Percentiles rank a stretch among this genome's conserved stretches.
phyloP scores from a whole-genome alignment of 1,284 basidiomycete species.

The Pseudozyma hubeiensis region DNA sequence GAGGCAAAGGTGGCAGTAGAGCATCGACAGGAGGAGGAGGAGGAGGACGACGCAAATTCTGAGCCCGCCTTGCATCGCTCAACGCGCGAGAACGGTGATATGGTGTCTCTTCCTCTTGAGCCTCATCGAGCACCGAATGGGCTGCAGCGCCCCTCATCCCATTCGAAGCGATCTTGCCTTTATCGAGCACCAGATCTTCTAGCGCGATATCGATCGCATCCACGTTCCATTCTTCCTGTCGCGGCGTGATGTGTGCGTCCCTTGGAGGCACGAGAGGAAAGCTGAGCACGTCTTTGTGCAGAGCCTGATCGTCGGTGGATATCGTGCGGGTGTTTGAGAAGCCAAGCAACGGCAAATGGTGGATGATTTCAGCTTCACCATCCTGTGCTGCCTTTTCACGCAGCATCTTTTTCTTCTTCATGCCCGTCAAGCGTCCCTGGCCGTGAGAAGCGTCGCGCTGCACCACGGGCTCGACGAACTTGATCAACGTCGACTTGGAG shows the following conservation, averaged over 20 bases:
- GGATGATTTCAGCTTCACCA: constrained; percentile 13
- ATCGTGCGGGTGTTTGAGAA: constrained; percentile 19
- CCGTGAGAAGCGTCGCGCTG: constrained; percentile 20
- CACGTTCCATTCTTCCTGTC: constrained; percentile 43
- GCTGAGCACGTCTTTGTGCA: constrained; percentile 17
- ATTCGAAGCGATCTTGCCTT: constrained; percentile 13
- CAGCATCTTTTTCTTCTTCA: constrained; percentile 44
- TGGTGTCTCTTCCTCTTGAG: constrained; percentile 19
- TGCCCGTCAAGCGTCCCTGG: constrained; percentile 31
- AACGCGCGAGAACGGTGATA: background rate
- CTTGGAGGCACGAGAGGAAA: constrained; percentile 38
- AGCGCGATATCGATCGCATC: constrained; percentile 43
- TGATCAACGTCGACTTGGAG: constrained; percentile 32
- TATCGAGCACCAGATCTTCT: constrained; percentile 35
- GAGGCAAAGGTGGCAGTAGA: constrained; percentile 19
- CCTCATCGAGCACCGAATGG: constrained; percentile 37
- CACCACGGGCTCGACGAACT: constrained; percentile 47
- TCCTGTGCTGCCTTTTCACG: constrained; percentile 14
- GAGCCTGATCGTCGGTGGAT: constrained; percentile 7
- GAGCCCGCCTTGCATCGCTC: constrained; percentile 16
- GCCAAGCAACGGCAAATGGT: constrained; percentile 31
- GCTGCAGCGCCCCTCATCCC: constrained; percentile 10
- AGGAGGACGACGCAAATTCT: background rate
- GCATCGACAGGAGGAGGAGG: constrained; percentile 4
- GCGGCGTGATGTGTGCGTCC: background rate